Conservation (phyloP, 805 yeast species). For the Metschnikowia sp. region DNA sequence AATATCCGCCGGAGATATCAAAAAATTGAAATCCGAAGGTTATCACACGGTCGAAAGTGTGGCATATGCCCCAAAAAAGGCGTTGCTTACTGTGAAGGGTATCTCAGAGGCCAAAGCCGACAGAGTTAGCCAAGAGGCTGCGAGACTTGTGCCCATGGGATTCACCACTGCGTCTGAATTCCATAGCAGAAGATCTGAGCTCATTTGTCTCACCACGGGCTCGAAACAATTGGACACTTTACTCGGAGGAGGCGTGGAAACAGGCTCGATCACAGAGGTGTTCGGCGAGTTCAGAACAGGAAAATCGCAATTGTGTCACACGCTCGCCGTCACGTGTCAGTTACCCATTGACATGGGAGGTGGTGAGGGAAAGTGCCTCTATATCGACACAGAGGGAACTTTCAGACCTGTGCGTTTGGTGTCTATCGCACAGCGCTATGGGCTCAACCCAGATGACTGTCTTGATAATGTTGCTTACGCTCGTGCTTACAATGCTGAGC, state of each 20-base stretch:
- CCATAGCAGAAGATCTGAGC: constrained; percentile 82
- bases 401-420: constrained; percentile 89
- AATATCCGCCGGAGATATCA: constrained; percentile 72
- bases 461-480: constrained; percentile 96
- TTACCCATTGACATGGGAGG: constrained; percentile 96
- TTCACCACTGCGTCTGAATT: constrained; percentile 96
- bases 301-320: constrained; percentile 94
- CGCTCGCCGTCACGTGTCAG: constrained; percentile 95
- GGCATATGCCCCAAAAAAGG: constrained; percentile 89
- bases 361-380: constrained; percentile 95
- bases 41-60: constrained; percentile 86
- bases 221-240: constrained; percentile 90
- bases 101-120: constrained; percentile 96
- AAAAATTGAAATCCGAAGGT: constrained; percentile 78
- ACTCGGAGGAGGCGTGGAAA: constrained; percentile 94
- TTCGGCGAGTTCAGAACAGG: constrained; percentile 98
- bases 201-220: constrained; percentile 93
- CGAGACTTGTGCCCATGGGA: constrained; percentile 88
- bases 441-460: constrained; percentile 90
- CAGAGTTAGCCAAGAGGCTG: constrained; percentile 74
- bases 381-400: constrained; percentile 96
- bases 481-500: constrained; percentile 95
- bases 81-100: constrained; percentile 75
- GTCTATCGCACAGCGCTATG: constrained; percentile 87
- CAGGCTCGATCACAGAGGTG: constrained; percentile 94